Percentiles rank a stretch among this genome's conserved stretches.
These are phyloP conservation scores for Cladosporium sp. DNA, from an alignment of 2,329 filamentous ascomycete species.

Conservation along the genomic window DNA sequence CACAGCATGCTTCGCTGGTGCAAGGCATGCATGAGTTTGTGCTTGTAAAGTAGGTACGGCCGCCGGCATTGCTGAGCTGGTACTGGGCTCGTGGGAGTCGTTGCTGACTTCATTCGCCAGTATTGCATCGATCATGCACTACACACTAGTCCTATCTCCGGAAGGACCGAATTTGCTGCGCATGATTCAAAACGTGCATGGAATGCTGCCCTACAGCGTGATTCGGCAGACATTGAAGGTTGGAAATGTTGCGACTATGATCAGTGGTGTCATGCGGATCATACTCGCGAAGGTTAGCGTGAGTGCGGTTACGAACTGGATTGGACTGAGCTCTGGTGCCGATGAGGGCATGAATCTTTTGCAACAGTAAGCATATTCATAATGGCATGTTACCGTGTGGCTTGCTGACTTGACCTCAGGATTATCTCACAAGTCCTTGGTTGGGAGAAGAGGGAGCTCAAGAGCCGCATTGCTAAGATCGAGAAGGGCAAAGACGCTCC, in stretches of 20 bases:
- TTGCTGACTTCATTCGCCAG: constrained; percentile 36
- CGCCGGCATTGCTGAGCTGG: not conserved
- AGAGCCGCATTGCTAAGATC: constrained; percentile 57
- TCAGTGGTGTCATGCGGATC: constrained; percentile 65
- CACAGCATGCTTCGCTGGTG: constrained; percentile 56
- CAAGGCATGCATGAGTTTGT: constrained; percentile 61
- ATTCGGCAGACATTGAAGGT: constrained; percentile 67
- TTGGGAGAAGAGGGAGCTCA: constrained; percentile 68
- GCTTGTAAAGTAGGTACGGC: constrained; percentile 57
- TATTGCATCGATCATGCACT: constrained; percentile 67
- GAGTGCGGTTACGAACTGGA: constrained; percentile 69
- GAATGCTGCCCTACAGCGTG: constrained; percentile 64
- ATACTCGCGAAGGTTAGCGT: constrained; percentile 73
- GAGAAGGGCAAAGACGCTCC: constrained; percentile 56
- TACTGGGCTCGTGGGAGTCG: not conserved
- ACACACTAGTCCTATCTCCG: constrained; percentile 64
- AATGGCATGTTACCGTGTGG: not conserved
- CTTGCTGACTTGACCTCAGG: constrained; percentile 33
- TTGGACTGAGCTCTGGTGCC: constrained; percentile 63
- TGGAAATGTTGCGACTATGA: constrained; percentile 76
- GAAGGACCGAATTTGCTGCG: constrained; percentile 70
- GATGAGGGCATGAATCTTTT: constrained; percentile 77
- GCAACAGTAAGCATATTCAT: constrained; percentile 46
- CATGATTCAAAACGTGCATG: constrained; percentile 63
- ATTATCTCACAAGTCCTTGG: constrained; percentile 67